Evolutionary conservation across 2,329 filamentous ascomycete species (phyloP).

Genomic region (Sphaerulina musiva): DNA sequence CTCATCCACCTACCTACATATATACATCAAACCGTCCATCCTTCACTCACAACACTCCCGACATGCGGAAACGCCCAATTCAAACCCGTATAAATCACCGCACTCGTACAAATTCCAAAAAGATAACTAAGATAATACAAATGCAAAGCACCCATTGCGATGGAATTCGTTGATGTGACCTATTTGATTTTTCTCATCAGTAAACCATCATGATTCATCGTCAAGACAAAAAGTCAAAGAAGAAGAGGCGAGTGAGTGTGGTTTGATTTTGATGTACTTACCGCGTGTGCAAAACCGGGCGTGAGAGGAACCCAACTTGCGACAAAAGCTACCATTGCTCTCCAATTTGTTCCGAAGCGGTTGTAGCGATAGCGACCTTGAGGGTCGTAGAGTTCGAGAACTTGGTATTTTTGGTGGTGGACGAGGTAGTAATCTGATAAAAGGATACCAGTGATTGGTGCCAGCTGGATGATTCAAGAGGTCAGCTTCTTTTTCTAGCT

Average conservation of each 20-base stretch:
- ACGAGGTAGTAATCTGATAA: slow-evolving; percentile 36
- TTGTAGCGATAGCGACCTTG: slow-evolving; percentile 25
- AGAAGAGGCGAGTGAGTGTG: too few relatives aligned
- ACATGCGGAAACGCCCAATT: background rate
- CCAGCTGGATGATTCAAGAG: slow-evolving; percentile 22
- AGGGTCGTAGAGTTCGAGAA: slow-evolving; percentile 26
- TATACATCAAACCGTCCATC: background rate
- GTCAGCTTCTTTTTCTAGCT: background rate
- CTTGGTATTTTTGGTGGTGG: slow-evolving; percentile 17
- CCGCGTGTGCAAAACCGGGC: slow-evolving; percentile 22
- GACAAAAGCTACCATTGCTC: slow-evolving; percentile 21
- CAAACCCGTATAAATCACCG: background rate
- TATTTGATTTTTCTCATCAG: background rate
- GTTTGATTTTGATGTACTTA: too few relatives aligned
- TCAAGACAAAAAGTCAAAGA: too few relatives aligned
- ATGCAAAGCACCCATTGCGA: slow-evolving; percentile 15
- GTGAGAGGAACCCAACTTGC: slow-evolving; percentile 21
- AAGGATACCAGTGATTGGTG: slow-evolving; percentile 37
- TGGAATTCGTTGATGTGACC: background rate
- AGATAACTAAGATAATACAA: slow-evolving; percentile 23
- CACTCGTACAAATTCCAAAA: slow-evolving; percentile 19
- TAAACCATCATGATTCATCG: background rate
- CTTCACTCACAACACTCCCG: background rate
- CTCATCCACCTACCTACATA: too few relatives aligned
- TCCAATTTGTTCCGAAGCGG: slow-evolving; percentile 24